These are phyloP conservation scores for Wickerhamiella hasegawae DNA, from an alignment of 805 yeast species.

Conservation along the genomic window DNA sequence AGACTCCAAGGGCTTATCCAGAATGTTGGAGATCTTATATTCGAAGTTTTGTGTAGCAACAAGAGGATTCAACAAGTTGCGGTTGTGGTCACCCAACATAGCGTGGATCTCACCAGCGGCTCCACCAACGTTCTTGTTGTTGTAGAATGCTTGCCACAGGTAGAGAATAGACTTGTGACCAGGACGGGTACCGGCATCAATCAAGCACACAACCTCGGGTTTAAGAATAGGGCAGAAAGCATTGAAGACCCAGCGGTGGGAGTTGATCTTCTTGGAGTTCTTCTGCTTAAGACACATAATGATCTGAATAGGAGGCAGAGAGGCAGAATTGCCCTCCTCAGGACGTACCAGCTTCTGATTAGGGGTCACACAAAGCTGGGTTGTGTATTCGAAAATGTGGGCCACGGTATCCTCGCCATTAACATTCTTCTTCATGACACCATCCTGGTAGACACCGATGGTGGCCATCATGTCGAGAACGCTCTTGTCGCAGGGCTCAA, in stretches of 20 bases:
- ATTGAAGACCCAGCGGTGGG: conserved; percentile 56
- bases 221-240: conserved; percentile 41
- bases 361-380: conserved; percentile 30
- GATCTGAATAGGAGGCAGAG: conserved; percentile 45
- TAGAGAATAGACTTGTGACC: conserved; percentile 38
- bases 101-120: conserved; percentile 63
- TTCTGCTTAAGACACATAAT: conserved; percentile 45
- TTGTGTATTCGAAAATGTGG: conserved; percentile 51
- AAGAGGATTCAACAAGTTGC: conserved; percentile 35
- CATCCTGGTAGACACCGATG: conserved; percentile 51
- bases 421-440: conserved; percentile 42
- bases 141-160: conserved; percentile 48
- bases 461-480: conserved; percentile 49
- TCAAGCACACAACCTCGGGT: conserved; percentile 39
- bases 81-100: conserved; percentile 30
- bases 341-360: conserved; percentile 36
- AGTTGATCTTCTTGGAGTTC: conserved; percentile 48
- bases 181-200: conserved; percentile 56
- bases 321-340: conserved; percentile 30
- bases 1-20: conserved; percentile 52
- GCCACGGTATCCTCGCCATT: conserved; percentile 47
- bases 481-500: conserved; percentile 47
- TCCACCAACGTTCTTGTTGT: conserved; percentile 45
- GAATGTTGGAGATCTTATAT: conserved; percentile 49
- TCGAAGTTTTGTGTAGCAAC: conserved; percentile 55